Conservation (phyloP, 1,139 yeast species). For the Magnusiomyces suaveolens region DNA sequence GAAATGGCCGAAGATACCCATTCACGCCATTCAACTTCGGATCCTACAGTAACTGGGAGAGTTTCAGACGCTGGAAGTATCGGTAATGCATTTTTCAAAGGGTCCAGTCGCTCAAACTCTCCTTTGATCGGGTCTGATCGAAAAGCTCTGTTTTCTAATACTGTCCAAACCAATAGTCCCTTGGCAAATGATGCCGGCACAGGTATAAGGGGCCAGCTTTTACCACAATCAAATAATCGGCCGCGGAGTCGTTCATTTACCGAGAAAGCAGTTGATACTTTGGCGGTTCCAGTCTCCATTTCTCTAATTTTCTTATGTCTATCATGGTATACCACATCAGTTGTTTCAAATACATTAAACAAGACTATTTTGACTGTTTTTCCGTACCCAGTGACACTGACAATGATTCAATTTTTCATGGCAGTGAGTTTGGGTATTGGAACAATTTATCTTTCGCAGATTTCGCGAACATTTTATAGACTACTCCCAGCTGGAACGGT, state of each 20-base stretch:
- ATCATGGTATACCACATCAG: conserved; percentile 74
- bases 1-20: not conserved
- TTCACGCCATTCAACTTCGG: not conserved
- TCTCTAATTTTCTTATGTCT: conserved; percentile 45
- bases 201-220: not conserved
- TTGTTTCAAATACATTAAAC: conserved; percentile 70
- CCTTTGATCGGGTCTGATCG: not conserved
- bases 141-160: not conserved
- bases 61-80: not conserved
- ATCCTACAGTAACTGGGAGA: not conserved
- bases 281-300: conserved; percentile 33
- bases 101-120: not conserved
- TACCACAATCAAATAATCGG: not conserved
- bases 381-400: conserved; percentile 71
- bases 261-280: conserved; percentile 27
- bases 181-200: not conserved
- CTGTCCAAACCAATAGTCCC: not conserved
- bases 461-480: conserved; percentile 16
- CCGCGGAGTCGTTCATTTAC: conserved; percentile 9
- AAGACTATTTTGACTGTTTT: conserved; percentile 62
- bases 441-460: conserved; percentile 22
- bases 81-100: not conserved
- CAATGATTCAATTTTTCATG: conserved; percentile 72
- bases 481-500: conserved; percentile 28
- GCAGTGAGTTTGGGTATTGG: conserved; percentile 54